Base-by-base conservation (phyloP, 1,284 basidiomycete genomes). In the Phellopilus nigrolimitatus region DNA sequence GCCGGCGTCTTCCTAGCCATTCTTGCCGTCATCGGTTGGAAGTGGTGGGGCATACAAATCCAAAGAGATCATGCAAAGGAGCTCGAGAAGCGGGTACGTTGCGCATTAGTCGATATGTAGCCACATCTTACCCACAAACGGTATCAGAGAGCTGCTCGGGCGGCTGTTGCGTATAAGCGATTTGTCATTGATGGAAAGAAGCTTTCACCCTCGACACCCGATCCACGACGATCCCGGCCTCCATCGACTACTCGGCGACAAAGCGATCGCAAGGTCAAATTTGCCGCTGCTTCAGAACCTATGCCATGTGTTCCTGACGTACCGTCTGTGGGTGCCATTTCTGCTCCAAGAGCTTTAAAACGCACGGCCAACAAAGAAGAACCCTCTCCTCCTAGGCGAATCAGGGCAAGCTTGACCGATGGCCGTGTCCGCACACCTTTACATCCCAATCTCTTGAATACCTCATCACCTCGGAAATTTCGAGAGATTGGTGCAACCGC, bases 1-100 rank as follows among this genome's bases (percentile, higher is more conserved):
- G 78, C 66, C 1, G 79, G 80, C 15, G 68, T 71, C 21, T 48
- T 71, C 7, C 64, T 82, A 13, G 78, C 76, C 5, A 52, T 79
- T 7, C 56, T 68, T 3, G 65, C 67, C 4, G 71, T 74, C 5
- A 54, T 73, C 33, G 65, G 64, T 17, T 83, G 77, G 76, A 64
- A 70, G 25, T 71, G 68, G 55, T 80, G 79, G 78, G 72, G 75
- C 13, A 66, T 63, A 57, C 64, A 63, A 27, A 71, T 75, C 53
- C 71, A 73, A 56, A 66, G 67, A 27, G 61, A 63, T 34, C 64
- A 69, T 48, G 61, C 59, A 33, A 68, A 69, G 57, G 58, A 68
- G 50, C 60, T 66, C 47, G 64, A 64, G 49, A 71, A 75, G 60
- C 59, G 60, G 45, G 75, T 75, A 57, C 64, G 74, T 67, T 25